Evolutionary conservation across 2,329 filamentous ascomycete species (phyloP).

Genomic region (Aurifilum marmelostoma): DNA sequence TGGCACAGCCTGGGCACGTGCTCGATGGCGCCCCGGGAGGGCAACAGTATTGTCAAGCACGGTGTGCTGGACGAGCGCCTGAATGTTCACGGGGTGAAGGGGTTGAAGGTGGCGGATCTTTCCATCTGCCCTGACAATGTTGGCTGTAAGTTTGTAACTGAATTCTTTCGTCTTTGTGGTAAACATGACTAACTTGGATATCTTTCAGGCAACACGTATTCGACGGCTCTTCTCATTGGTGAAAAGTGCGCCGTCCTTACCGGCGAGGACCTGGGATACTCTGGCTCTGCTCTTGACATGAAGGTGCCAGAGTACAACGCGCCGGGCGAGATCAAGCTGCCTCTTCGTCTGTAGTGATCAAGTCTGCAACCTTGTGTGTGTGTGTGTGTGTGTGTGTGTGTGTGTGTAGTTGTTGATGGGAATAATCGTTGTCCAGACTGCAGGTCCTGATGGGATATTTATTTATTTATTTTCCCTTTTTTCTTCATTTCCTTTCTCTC

Average conservation of each 20-base stretch:
- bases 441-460: not conserved
- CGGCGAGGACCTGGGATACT: slow-evolving; percentile 76
- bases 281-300: slow-evolving; percentile 75
- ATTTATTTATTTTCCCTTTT: not conserved
- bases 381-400: no score
- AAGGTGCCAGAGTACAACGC: slow-evolving; percentile 68
- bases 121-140: slow-evolving; percentile 81
- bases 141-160: slow-evolving; percentile 55
- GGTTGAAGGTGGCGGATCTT: slow-evolving; percentile 76
- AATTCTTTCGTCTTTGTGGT: slow-evolving; percentile 39
- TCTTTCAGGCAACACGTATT: slow-evolving; percentile 43
- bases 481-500: not conserved
- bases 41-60: slow-evolving; percentile 80
- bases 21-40: slow-evolving; percentile 75
- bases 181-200: slow-evolving; percentile 22
- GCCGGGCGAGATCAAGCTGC: slow-evolving; percentile 50
- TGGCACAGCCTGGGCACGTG: slow-evolving; percentile 72
- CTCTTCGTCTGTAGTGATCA: slow-evolving; percentile 45
- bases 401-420: no score
- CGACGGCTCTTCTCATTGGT: slow-evolving; percentile 73
- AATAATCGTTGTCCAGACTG: not conserved
- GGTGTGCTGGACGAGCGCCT: slow-evolving; percentile 77
- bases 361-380: no score
- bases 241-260: slow-evolving; percentile 74
- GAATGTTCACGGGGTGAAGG: slow-evolving; percentile 77